Conservation (phyloP, 768 basidiomycete genomes). For the Lentinula guzmanii region DNA sequence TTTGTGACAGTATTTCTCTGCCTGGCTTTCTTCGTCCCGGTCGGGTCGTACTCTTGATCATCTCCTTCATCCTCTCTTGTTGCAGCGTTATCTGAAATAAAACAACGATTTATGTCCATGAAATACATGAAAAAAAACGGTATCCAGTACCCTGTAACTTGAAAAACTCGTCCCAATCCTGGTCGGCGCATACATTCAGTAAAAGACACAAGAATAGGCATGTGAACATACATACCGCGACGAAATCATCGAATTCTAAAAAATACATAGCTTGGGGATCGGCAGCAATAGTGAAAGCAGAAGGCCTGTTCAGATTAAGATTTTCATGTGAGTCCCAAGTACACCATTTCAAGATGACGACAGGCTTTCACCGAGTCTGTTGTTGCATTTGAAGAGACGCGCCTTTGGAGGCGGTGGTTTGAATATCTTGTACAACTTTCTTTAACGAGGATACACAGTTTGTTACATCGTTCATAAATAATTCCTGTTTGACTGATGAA, state of each 20-base stretch:
- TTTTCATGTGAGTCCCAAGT: not conserved
- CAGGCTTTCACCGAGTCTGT: slow-evolving; percentile 45
- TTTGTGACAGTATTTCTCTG: slow-evolving; percentile 19
- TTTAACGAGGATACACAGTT: slow-evolving; percentile 73
- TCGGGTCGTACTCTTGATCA: slow-evolving; percentile 25
- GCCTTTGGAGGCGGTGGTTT: slow-evolving; percentile 35
- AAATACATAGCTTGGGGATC: slow-evolving; percentile 44
- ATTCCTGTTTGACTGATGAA: slow-evolving; percentile 71
- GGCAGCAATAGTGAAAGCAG: slow-evolving; percentile 44
- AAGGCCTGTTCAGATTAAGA: slow-evolving; percentile 29
- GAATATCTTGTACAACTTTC: slow-evolving; percentile 68
- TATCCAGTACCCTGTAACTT: slow-evolving; percentile 25
- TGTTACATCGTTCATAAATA: slow-evolving; percentile 76
- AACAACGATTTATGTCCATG: not conserved
- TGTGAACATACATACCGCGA: slow-evolving; percentile 37
- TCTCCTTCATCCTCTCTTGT: slow-evolving; percentile 31
- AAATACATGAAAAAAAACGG: no score
- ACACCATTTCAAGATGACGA: not conserved
- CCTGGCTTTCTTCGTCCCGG: slow-evolving; percentile 5
- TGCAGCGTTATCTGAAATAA: slow-evolving; percentile 9
- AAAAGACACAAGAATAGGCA: not conserved
- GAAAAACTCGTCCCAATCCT: slow-evolving; percentile 64
- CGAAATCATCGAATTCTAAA: slow-evolving; percentile 61
- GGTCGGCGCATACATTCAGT: not conserved
- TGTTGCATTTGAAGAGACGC: slow-evolving; percentile 71